A percentile compares a stretch with the other conserved stretches of the same genome.
Evolutionary conservation across 192 early-diverging fungal species (phyloP).

Genomic region (Phlyctochytrium bullatum): DNA sequence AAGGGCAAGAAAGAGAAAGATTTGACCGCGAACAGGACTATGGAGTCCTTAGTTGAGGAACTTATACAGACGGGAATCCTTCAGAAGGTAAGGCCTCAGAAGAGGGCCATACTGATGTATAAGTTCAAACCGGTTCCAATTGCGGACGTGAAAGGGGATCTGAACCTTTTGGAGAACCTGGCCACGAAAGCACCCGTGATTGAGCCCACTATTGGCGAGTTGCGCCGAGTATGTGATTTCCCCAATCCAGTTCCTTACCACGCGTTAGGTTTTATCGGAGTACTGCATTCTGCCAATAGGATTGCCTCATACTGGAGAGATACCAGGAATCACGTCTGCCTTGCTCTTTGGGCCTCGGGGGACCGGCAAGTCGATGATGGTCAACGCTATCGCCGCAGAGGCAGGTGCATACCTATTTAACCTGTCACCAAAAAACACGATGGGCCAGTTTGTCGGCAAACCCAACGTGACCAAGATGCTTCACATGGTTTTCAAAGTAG

Average conservation of each 20-base stretch:
- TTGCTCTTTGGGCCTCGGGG: conserved; percentile 52
- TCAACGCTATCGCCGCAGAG: conserved; percentile 57
- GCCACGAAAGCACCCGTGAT: conserved; percentile 38
- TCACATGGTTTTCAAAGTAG: conserved; percentile 69
- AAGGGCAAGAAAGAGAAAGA: conserved; percentile 70
- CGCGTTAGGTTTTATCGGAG: conserved; percentile 41
- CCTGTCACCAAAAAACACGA: conserved; percentile 53
- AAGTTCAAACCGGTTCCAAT: conserved; percentile 20
- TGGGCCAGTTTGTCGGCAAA: conserved; percentile 59
- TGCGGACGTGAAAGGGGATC: conserved; percentile 43
- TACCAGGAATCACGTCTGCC: conserved; percentile 42
- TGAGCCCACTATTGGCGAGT: conserved; percentile 47
- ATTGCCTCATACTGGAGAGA: conserved; percentile 25
- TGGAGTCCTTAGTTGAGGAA: conserved; percentile 60
- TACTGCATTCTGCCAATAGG: conserved; percentile 57
- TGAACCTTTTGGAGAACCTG: conserved; percentile 38
- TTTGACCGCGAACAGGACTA: conserved; percentile 56
- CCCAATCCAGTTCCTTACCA: not conserved
- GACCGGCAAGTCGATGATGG: conserved; percentile 55
- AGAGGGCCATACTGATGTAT: conserved; percentile 9
- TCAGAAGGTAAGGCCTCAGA: conserved; percentile 38
- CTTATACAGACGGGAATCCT: conserved; percentile 52
- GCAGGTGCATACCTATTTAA: conserved; percentile 55
- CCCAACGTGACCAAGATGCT: conserved; percentile 50
- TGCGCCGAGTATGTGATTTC: conserved; percentile 37